Base-by-base conservation (phyloP, 352 stramenopile species). In the Phytophthora europaea region DNA sequence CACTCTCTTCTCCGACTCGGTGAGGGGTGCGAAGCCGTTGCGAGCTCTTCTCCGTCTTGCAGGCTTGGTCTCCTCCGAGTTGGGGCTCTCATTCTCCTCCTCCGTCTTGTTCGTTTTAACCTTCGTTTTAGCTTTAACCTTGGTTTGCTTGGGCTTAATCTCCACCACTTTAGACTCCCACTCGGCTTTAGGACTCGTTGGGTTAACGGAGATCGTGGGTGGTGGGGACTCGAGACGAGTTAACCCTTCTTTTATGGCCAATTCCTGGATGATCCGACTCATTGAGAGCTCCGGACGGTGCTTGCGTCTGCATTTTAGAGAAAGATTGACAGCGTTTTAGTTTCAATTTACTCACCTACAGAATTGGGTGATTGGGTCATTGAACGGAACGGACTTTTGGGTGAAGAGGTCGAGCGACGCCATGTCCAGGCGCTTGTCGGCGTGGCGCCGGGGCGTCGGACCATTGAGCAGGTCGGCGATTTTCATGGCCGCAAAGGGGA, bases 1-100 rank as follows among this genome's bases (percentile, higher is more conserved):
- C 43, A 85, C 79, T 62, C 83, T 76, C 71, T 93, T 93, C 64
- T 91, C 80, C 23, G 73, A 83, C 47, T 90, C 78, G 0, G 75
- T 85, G 26, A 88, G 66, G 15, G 77, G 82, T 28, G 70, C 61
- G 40, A 82, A 81, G 26, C 80, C 75, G 12, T 71, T 74, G 34
- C 67, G 76, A 23, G 67, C 15, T 53, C 70, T 65, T 47, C 72
- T 66, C 6, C 72, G 50, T 26, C 55, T 73, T 5, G 40, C 26
- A 38, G 33, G 53, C 7, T 68, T 73, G 23, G 9, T 43, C 40
- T 40, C 43, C 7, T 76, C 57, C 6, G 18, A 28, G 6, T 16
- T 22, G 40, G 40, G 18, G 18, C 16, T 18, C 48, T 23, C 22
- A 50, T 56, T 36, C 52, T 31, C 38, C 47, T 68, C 45, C 33